Conservation (phyloP, 2,329 filamentous ascomycete genomes). For the Curvularia hawaiiensis region DNA sequence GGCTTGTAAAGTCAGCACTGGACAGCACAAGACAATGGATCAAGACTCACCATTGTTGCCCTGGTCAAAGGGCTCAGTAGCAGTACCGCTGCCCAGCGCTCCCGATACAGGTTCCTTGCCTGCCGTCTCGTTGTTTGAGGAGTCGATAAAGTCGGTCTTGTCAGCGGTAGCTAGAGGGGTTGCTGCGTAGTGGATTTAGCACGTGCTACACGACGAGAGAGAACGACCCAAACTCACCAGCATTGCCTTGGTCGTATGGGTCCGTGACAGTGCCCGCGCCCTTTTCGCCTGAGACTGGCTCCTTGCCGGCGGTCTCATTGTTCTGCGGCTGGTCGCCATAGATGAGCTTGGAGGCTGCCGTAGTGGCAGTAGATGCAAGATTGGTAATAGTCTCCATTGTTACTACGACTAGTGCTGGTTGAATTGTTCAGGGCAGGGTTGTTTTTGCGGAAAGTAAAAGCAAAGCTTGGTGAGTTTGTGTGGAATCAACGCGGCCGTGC, state of each 20-base stretch:
- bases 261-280: slow-evolving; percentile 71
- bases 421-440: slow-evolving; percentile 4
- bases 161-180: slow-evolving; percentile 21
- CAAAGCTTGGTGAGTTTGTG: slow-evolving; percentile 5
- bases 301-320: slow-evolving; percentile 52
- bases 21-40: background rate
- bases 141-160: slow-evolving; percentile 16
- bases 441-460: slow-evolving; percentile 1
- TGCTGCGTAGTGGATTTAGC: slow-evolving; percentile 19
- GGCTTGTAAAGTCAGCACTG: slow-evolving; percentile 10
- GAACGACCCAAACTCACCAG: slow-evolving; percentile 49
- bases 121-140: slow-evolving; percentile 39
- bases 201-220: background rate
- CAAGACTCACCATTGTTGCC: slow-evolving; percentile 60
- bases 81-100: slow-evolving; percentile 67
- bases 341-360: slow-evolving; percentile 44
- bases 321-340: slow-evolving; percentile 48
- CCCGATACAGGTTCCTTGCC: slow-evolving; percentile 76
- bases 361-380: slow-evolving; percentile 32
- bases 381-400: slow-evolving; percentile 49
- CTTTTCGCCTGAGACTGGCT: slow-evolving; percentile 73
- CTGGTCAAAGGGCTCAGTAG: slow-evolving; percentile 76
- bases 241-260: slow-evolving; percentile 79
- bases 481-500: slow-evolving; percentile 10
- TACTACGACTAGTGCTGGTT: slow-evolving; percentile 1